Evolutionary conservation across 495 filamentous ascomycete species (phyloP).

Genomic region (Penicillium longicatenatum): DNA sequence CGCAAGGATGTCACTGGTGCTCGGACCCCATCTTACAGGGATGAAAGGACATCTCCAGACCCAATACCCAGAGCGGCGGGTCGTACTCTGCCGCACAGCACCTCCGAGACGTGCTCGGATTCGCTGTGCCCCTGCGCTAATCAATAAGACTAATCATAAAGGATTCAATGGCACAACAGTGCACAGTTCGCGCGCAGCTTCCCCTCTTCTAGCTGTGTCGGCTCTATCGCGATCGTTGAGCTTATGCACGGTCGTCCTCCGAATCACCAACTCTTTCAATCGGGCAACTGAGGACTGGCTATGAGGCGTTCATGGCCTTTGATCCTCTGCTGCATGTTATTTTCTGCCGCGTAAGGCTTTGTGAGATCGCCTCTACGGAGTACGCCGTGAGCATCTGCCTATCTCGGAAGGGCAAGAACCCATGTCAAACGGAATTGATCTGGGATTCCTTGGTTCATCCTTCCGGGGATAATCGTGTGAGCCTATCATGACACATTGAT

Average conservation of each 20-base stretch:
- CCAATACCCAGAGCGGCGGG: constrained; percentile 25
- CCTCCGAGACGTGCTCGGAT: constrained; percentile 13
- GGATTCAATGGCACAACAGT: constrained; percentile 2
- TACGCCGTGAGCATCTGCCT: constrained; percentile 1
- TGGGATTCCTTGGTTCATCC: constrained; percentile 3
- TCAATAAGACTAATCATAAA: constrained; percentile 16
- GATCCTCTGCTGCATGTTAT: neutral
- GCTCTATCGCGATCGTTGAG: constrained; percentile 4
- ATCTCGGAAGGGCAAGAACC: constrained; percentile 11
- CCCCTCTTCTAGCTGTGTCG: constrained; percentile 7
- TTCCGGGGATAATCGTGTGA: constrained; percentile 3
- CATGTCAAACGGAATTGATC: constrained; percentile 7
- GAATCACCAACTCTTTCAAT: constrained; percentile 23
- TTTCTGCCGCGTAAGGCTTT: neutral
- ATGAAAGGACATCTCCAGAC: constrained; percentile 14
- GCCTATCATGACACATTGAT: constrained; percentile 2
- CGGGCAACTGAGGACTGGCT: constrained; percentile 1
- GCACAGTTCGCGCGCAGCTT: constrained; percentile 23
- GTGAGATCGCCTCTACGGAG: neutral
- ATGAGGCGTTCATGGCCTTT: constrained; percentile 8
- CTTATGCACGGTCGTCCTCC: constrained; percentile 22
- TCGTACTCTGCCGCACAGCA: constrained; percentile 22
- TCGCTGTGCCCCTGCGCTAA: constrained; percentile 19
- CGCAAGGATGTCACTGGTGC: neutral
- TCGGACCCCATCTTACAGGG: constrained; percentile 12